Evolutionary conservation across 345 rosid species (phyloP).

Genomic region (Physaria fendleri): DNA sequence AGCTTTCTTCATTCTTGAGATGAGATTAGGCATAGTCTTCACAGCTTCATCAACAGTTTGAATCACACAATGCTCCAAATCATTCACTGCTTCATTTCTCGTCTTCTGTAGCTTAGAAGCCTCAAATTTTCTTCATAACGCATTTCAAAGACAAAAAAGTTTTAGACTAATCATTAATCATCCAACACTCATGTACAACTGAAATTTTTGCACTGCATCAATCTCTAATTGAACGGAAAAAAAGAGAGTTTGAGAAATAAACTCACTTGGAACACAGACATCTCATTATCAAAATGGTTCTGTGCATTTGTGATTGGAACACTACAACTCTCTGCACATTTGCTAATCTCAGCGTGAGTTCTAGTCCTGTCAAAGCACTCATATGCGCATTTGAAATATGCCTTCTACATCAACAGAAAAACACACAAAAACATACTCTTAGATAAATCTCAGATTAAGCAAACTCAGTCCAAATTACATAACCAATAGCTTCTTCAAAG

Average conservation of each 20-base stretch:
- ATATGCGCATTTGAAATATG: slow-evolving; percentile 87
- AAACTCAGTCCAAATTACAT: background rate
- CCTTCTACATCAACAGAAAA: slow-evolving; percentile 48
- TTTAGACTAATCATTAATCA: background rate
- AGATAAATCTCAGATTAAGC: background rate
- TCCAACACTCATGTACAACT: background rate
- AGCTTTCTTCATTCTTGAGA: slow-evolving; percentile 45
- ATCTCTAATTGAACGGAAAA: background rate
- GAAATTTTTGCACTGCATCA: background rate
- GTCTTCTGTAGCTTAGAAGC: slow-evolving; percentile 53
- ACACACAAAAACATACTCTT: background rate
- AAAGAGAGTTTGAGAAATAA: background rate
- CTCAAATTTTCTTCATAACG: slow-evolving; percentile 41
- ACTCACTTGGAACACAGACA: slow-evolving; percentile 76
- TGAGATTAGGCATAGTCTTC: slow-evolving; percentile 57
- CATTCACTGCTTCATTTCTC: slow-evolving; percentile 37
- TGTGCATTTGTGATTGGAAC: slow-evolving; percentile 69
- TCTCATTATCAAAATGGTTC: slow-evolving; percentile 68
- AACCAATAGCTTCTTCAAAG: background rate
- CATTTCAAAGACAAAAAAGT: background rate
- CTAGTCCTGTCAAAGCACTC: slow-evolving; percentile 83
- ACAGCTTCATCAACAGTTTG: slow-evolving; percentile 53
- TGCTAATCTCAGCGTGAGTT: slow-evolving; percentile 62
- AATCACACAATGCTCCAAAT: slow-evolving; percentile 68
- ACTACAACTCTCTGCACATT: slow-evolving; percentile 80